phyloP scores from a whole-genome alignment of 805 yeast genomes.

The Starmerella riodocensis region DNA sequence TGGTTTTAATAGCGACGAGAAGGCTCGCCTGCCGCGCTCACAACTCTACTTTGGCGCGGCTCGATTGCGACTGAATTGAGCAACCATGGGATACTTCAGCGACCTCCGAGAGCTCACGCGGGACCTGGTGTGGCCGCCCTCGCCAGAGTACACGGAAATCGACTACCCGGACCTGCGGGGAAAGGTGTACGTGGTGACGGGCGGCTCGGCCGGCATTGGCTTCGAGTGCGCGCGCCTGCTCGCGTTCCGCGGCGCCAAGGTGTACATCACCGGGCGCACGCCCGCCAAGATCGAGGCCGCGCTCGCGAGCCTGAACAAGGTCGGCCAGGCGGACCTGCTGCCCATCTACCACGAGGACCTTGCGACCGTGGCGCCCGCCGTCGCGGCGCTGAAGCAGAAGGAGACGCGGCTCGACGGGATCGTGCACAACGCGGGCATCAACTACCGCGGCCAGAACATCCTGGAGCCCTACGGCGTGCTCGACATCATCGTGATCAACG shows the following conservation, averaged over 20 bases:
- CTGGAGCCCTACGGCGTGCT: slow-evolving; percentile 8
- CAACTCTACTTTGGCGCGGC: no score
- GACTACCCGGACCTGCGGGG: slow-evolving; percentile 27
- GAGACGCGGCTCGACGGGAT: slow-evolving; percentile 28
- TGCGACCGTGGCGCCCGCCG: slow-evolving; percentile 31
- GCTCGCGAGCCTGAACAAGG: slow-evolving; percentile 22
- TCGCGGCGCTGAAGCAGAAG: slow-evolving; percentile 22
- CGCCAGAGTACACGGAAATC: slow-evolving; percentile 13
- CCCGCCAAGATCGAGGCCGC: slow-evolving; percentile 27
- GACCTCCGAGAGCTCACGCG: slow-evolving; percentile 12
- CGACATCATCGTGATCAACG: slow-evolving; percentile 36
- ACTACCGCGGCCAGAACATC: slow-evolving; percentile 16
- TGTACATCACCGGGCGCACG: slow-evolving; percentile 31
- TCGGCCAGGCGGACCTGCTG: slow-evolving; percentile 13
- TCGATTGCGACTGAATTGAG: no score
- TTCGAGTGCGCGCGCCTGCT: slow-evolving; percentile 18
- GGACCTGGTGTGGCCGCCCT: slow-evolving; percentile 11
- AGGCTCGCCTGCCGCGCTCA: no score
- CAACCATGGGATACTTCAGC: slow-evolving; percentile 5
- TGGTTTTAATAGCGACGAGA: no score
- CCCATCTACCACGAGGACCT: slow-evolving; percentile 29
- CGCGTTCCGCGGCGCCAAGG: slow-evolving; percentile 27
- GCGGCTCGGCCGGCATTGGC: slow-evolving; percentile 23
- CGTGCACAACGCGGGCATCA: slow-evolving; percentile 29
- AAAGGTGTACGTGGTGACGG: slow-evolving; percentile 26